phyloP scores from a whole-genome alignment of 2,329 filamentous ascomycete species.

The Aquanectria penicillioides region DNA sequence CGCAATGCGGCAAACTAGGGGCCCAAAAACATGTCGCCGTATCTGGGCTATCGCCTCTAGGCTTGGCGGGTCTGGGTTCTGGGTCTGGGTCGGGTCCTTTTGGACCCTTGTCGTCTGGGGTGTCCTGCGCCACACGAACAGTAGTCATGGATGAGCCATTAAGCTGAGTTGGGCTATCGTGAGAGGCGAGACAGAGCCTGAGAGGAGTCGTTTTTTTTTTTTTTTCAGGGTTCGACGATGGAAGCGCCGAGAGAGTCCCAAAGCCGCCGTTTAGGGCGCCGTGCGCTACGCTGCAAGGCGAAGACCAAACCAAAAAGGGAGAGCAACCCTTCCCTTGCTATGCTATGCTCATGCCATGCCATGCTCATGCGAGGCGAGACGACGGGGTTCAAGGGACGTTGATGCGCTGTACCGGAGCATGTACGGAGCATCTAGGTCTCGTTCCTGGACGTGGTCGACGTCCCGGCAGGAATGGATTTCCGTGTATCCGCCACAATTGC shows the following conservation, averaged over 20 bases:
- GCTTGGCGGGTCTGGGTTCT: too few species aligned
- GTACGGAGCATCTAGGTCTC: too few species aligned
- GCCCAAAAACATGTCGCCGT: background rate
- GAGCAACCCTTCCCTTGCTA: too few species aligned
- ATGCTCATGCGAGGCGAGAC: conserved; percentile 6
- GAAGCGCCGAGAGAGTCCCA: conserved; percentile 14
- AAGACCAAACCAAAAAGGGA: too few species aligned
- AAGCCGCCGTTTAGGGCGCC: too few species aligned
- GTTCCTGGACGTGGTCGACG: background rate
- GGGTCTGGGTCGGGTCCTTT: background rate
- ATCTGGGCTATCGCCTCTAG: conserved; percentile 10
- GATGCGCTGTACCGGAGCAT: too few species aligned
- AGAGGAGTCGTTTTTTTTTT: too few species aligned
- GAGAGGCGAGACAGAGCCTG: too few species aligned
- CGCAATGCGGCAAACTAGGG: background rate
- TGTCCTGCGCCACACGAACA: conserved; percentile 6
- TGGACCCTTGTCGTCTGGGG: background rate
- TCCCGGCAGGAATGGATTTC: background rate
- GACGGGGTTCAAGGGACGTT: background rate
- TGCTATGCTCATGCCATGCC: too few species aligned
- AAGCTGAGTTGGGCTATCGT: too few species aligned
- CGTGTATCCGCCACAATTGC: background rate
- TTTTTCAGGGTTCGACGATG: conserved; percentile 14
- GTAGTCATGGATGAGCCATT: conserved; percentile 11
- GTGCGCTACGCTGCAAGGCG: conserved; percentile 3